Conservation (phyloP, 768 basidiomycete genomes). For the Suillus clintonianus region DNA sequence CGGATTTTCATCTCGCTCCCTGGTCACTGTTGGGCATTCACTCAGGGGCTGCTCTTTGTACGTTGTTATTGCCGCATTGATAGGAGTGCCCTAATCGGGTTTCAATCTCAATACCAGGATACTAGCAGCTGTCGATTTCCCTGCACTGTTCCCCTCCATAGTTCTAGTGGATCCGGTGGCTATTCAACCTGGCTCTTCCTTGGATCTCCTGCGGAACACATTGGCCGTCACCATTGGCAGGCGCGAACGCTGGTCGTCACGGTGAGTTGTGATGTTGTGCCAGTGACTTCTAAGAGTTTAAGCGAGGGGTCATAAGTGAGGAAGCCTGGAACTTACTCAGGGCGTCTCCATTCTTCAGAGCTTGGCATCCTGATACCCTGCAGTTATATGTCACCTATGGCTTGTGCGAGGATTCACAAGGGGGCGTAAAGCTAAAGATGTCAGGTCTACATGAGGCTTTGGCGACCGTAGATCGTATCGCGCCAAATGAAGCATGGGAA, state of each 20-base stretch:
- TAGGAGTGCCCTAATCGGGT: not conserved
- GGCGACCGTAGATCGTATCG: conserved; percentile 52
- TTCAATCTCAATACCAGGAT: conserved; percentile 38
- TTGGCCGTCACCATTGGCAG: conserved; percentile 54
- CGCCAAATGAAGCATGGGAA: conserved; percentile 27
- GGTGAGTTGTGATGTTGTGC: conserved; percentile 36
- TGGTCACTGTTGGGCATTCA: conserved; percentile 81
- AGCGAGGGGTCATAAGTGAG: conserved; percentile 40
- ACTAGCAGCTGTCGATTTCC: conserved; percentile 64
- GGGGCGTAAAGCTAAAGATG: conserved; percentile 63
- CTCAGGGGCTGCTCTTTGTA: conserved; percentile 80
- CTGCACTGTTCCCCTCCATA: conserved; percentile 69
- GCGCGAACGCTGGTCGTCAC: conserved; percentile 63
- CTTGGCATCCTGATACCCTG: conserved; percentile 70
- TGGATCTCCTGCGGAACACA: not conserved
- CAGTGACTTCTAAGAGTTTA: not conserved
- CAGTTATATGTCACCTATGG: conserved; percentile 62
- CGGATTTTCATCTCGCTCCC: conserved; percentile 54
- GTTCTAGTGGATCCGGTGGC: conserved; percentile 83
- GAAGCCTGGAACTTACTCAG: conserved; percentile 56
- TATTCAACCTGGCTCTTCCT: conserved; percentile 15
- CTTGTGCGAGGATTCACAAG: conserved; percentile 35
- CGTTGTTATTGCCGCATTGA: conserved; percentile 29
- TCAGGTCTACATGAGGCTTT: conserved; percentile 64
- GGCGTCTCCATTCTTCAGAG: conserved; percentile 63